Evolutionary conservation across 345 rosid species (phyloP).

Genomic region (Linum trigynum): DNA sequence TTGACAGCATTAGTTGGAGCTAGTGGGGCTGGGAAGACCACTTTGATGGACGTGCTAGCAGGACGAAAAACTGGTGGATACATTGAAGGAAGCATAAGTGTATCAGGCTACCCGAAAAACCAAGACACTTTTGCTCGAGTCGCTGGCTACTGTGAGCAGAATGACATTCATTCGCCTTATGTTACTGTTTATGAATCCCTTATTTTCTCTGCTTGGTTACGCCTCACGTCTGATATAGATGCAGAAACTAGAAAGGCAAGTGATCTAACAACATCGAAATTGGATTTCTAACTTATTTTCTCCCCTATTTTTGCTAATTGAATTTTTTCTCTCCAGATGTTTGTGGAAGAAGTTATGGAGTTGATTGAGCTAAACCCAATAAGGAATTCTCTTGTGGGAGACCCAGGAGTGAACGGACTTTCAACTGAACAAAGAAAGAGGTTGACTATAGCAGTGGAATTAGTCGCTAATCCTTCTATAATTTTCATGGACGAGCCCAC

Average conservation of each 20-base stretch:
- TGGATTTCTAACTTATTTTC: no score
- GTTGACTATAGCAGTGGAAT: conserved; percentile 5
- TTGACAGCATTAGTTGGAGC: conserved; percentile 6
- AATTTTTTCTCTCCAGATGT: neutral
- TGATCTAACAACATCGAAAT: no score
- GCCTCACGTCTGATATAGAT: neutral
- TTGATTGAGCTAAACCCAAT: neutral
- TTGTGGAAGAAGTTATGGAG: conserved; percentile 7
- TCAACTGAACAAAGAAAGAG: conserved; percentile 8
- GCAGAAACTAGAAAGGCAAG: neutral
- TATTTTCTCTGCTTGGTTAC: conserved; percentile 4
- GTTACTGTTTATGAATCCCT: conserved; percentile 5
- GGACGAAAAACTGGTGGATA: conserved; percentile 8
- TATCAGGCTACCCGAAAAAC: conserved; percentile 3
- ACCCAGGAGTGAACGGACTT: conserved; percentile 5
- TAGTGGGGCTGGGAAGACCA: conserved; percentile 9
- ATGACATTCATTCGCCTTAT: conserved; percentile 5
- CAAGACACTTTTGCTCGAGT: conserved; percentile 2
- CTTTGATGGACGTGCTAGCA: conserved; percentile 4
- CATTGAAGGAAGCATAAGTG: conserved; percentile 2
- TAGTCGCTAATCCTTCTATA: conserved; percentile 7
- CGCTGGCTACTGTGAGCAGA: conserved; percentile 3
- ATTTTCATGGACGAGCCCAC: conserved; percentile 10
- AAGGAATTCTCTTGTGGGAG: conserved; percentile 3
- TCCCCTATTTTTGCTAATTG: no score